Conservation (phyloP, 371 early-diverging fungal genomes). For the Thermomucor indicae-seudaticae region DNA sequence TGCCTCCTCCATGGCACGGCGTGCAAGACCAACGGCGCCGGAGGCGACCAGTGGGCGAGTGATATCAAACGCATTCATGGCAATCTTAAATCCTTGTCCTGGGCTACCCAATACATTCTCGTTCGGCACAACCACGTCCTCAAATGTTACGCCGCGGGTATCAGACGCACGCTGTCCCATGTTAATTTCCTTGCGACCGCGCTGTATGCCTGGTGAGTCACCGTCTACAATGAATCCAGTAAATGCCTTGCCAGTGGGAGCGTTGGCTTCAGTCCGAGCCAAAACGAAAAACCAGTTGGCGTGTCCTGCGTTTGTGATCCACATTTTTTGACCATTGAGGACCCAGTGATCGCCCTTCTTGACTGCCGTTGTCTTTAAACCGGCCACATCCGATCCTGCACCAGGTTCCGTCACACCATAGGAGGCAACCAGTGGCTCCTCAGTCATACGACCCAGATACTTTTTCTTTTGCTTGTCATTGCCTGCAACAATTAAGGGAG, state of each 20-base stretch:
- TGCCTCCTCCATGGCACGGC: constrained; percentile 94
- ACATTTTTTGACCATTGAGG: constrained; percentile 76
- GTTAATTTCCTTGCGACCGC: constrained; percentile 95
- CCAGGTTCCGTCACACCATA: constrained; percentile 92
- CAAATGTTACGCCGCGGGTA: constrained; percentile 94
- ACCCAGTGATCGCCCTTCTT: constrained; percentile 68
- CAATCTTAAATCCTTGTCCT: constrained; percentile 93
- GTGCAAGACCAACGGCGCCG: constrained; percentile 89
- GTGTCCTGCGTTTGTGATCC: constrained; percentile 95
- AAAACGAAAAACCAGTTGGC: constrained; percentile 99
- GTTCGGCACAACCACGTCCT: constrained; percentile 90
- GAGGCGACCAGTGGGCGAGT: constrained; percentile 92
- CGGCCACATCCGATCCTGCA: constrained; percentile 77
- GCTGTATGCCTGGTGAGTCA: constrained; percentile 81
- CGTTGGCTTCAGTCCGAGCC: constrained; percentile 81
- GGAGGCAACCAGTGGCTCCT: constrained; percentile 87
- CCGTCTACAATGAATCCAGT: constrained; percentile 96
- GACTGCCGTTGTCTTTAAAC: constrained; percentile 62
- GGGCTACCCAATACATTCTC: constrained; percentile 76
- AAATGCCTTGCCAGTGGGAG: constrained; percentile 85
- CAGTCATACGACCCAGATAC: constrained; percentile 93
- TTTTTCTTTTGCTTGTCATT: constrained; percentile 83
- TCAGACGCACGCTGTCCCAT: constrained; percentile 95
- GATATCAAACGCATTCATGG: constrained; percentile 97
- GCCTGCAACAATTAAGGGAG: constrained; percentile 88